Base-by-base conservation (phyloP, 352 stramenopile species). In the Phytopythium delawarense region DNA sequence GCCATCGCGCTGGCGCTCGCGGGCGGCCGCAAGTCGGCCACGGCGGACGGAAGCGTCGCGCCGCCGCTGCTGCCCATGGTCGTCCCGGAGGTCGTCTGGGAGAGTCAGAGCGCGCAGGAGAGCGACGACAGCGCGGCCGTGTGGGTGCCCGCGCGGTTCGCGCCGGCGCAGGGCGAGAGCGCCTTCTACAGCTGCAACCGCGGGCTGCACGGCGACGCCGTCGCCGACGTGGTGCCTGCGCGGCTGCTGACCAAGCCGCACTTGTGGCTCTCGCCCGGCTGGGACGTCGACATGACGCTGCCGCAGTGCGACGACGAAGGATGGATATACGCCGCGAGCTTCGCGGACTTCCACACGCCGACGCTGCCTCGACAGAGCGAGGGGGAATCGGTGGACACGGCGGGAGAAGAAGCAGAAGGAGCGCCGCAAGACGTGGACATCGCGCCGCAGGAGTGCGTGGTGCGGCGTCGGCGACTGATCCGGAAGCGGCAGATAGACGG, bases 401-500 rank as follows among this genome's bases (percentile, higher is more conserved):
- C 28, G 0, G 32, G 7, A 12, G 9, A 18, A 37, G 32, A 45
- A 16, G 11, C 5, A 42, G 53, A 69, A 18, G 37, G 32, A 4
- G 49, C 52, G 25, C 25, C 66, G 40, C 20, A 45, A 21, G 40
- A 63, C 4, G 52, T 46, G 8, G 45, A 56, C 13, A 44, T 35
- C 11, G 32, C 32, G 16, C 55, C 63, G 4, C 59, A 66, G 5
- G 63, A 76, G n/a, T 59, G 68, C 15, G 63, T 75, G 13, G 77
- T 87, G 63, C 73, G 82, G 15, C 77, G 79, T 16, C 68, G 84
- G 40, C 72, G 81, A 20, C 61, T 90, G 16, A 59, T 88, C 5
- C 79, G 85, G 4, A 82, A 86, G 66, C 79, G 85, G 11, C 73
- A 82, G 54, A 91, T 91, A 21, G 81, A 90, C 28, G 76, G 81